A percentile compares a stretch with the other conserved stretches of the same genome.
phyloP scores from a whole-genome alignment of 225 moss, liverwort and hornwort genomes.

The Physcomitrium patens region DNA sequence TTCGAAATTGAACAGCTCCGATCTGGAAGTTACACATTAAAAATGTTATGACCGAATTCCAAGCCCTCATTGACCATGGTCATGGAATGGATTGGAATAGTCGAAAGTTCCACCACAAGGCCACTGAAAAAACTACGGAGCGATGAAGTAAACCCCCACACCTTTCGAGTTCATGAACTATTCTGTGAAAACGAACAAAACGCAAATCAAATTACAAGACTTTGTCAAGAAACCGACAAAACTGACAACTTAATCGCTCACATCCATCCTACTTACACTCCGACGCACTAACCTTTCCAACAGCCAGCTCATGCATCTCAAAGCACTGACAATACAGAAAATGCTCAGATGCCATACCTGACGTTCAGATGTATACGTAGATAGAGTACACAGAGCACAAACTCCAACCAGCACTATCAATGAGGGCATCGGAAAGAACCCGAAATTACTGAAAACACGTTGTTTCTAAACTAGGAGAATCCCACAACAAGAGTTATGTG shows the following conservation, averaged over 20 bases:
- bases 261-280: background rate
- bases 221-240: background rate
- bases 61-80: background rate
- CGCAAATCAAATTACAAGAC: background rate
- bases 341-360: too few relatives aligned
- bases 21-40: constrained; percentile 21
- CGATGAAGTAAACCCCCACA: constrained; percentile 1
- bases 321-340: too few relatives aligned
- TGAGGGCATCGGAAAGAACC: too few relatives aligned
- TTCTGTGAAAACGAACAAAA: background rate
- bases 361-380: too few relatives aligned
- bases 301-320: background rate
- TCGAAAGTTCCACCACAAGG: background rate
- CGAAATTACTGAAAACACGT: too few relatives aligned
- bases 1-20: constrained; percentile 19
- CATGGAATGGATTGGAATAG: background rate
- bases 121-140: background rate
- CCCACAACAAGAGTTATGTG: too few relatives aligned
- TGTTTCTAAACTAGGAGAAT: too few relatives aligned
- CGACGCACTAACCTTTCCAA: background rate
- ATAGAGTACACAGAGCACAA: too few relatives aligned
- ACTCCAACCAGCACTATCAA: too few relatives aligned
- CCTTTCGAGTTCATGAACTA: background rate
- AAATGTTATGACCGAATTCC: background rate
- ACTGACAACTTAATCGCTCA: background rate